Percentiles rank a stretch among this genome's conserved stretches.
Conservation (phyloP, 2,329 filamentous ascomycete genomes). For the Magnaporthiopsis poae region DNA sequence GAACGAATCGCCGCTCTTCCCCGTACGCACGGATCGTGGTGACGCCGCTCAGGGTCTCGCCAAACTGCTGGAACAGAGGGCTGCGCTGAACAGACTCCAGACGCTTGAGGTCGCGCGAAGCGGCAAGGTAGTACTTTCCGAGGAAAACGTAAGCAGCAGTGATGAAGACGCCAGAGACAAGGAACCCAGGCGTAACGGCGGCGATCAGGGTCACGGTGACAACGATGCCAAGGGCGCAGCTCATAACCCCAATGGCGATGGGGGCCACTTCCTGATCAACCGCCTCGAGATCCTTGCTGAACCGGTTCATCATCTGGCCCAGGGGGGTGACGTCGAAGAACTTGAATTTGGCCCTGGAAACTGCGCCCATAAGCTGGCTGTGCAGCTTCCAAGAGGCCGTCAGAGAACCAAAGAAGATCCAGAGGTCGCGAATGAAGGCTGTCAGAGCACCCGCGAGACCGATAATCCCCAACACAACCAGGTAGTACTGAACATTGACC, state of each 20-base stretch:
- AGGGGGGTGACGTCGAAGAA: conserved; percentile 96
- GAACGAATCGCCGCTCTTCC: conserved; percentile 83
- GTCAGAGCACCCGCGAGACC: conserved; percentile 69
- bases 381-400: conserved; percentile 81
- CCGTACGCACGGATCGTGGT: conserved; percentile 95
- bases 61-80: conserved; percentile 94
- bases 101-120: conserved; percentile 90
- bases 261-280: conserved; percentile 93
- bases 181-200: conserved; percentile 78
- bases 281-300: conserved; percentile 93
- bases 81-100: conserved; percentile 89
- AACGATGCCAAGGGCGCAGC: conserved; percentile 56
- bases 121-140: conserved; percentile 77
- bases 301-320: conserved; percentile 94
- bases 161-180: conserved; percentile 80
- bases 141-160: conserved; percentile 71
- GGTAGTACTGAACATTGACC: conserved; percentile 76
- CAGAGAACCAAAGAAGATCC: conserved; percentile 86
- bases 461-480: conserved; percentile 71
- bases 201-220: conserved; percentile 85
- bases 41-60: conserved; percentile 87
- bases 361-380: conserved; percentile 61
- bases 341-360: conserved; percentile 85
- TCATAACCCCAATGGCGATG: conserved; percentile 67
- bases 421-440: conserved; percentile 71